These are phyloP conservation scores for Clarireedia paspali DNA, from an alignment of 2,329 filamentous ascomycete genomes.

Conservation along the genomic window DNA sequence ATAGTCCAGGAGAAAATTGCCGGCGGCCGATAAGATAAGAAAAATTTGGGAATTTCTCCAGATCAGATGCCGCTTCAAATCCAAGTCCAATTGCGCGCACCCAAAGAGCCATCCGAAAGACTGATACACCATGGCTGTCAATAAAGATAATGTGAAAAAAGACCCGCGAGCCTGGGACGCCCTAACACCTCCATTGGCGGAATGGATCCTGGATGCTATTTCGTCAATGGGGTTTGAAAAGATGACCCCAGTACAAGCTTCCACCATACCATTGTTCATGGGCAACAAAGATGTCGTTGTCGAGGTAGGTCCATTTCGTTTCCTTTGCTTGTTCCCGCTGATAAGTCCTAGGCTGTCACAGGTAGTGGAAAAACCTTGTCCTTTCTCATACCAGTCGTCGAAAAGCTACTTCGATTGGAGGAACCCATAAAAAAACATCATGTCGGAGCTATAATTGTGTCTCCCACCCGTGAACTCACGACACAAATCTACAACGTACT, in stretches of 20 bases:
- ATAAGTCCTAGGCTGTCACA: conserved; percentile 60
- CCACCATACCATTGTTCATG: conserved; percentile 80
- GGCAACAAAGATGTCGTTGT: conserved; percentile 89
- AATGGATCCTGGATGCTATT: conserved; percentile 83
- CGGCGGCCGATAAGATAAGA: conserved; percentile 8
- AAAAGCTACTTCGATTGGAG: conserved; percentile 71
- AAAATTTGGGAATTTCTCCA: neutral
- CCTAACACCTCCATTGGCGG: conserved; percentile 60
- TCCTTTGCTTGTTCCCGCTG: conserved; percentile 1
- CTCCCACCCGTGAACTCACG: conserved; percentile 87
- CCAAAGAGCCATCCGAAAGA: neutral
- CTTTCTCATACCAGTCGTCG: conserved; percentile 76
- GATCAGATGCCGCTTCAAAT: neutral
- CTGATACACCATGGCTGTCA: neutral
- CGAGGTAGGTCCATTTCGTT: conserved; percentile 43
- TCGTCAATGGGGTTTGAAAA: conserved; percentile 76
- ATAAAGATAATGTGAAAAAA: conserved; percentile 31
- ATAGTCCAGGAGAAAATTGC: neutral
- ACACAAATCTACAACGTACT: conserved; percentile 84
- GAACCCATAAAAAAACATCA: conserved; percentile 85
- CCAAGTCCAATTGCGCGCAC: no score
- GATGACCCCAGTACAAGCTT: conserved; percentile 93
- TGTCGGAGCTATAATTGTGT: conserved; percentile 83
- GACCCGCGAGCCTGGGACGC: conserved; percentile 56
- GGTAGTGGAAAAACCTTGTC: conserved; percentile 86